phyloP scores from a whole-genome alignment of 352 stramenopile species.

The Phytophthora pistaciae region DNA sequence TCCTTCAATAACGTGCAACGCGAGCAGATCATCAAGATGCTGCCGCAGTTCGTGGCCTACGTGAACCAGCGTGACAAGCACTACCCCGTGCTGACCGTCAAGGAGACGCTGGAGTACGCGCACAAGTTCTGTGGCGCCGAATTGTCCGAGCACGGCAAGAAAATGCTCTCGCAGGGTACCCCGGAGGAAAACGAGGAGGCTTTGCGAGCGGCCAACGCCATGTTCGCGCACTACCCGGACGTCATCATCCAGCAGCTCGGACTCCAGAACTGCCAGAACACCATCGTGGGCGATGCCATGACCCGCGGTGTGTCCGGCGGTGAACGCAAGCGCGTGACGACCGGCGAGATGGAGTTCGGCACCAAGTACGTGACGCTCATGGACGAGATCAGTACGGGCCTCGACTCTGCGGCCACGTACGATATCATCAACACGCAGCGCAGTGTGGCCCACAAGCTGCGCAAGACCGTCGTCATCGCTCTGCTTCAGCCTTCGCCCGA shows the following conservation, averaged over 20 bases:
- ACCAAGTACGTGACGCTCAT: constrained; percentile 73
- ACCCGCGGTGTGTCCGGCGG: constrained; percentile 66
- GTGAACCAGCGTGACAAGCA: constrained; percentile 61
- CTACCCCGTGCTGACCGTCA: constrained; percentile 57
- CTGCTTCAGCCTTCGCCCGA: constrained; percentile 90
- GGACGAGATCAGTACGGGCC: constrained; percentile 93
- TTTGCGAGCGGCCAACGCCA: constrained; percentile 5
- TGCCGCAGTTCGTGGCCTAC: constrained; percentile 61
- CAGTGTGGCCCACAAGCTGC: constrained; percentile 27
- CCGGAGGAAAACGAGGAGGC: constrained; percentile 21
- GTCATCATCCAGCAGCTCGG: constrained; percentile 30
- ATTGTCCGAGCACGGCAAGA: constrained; percentile 21
- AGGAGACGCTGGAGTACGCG: constrained; percentile 64
- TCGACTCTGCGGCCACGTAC: constrained; percentile 75
- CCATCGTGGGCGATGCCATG: constrained; percentile 68
- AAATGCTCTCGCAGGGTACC: constrained; percentile 15
- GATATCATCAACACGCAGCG: constrained; percentile 39
- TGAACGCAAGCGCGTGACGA: constrained; percentile 72
- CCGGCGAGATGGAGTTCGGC: constrained; percentile 84
- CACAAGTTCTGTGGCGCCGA: constrained; percentile 44
- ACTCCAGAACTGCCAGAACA: constrained; percentile 54
- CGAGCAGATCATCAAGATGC: constrained; percentile 33
- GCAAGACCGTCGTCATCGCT: constrained; percentile 58
- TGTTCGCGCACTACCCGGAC: constrained; percentile 23
- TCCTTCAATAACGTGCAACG: constrained; percentile 49